phyloP scores from a whole-genome alignment of 202 grass and related monocot genomes.

The Alloteropsis angusta region DNA sequence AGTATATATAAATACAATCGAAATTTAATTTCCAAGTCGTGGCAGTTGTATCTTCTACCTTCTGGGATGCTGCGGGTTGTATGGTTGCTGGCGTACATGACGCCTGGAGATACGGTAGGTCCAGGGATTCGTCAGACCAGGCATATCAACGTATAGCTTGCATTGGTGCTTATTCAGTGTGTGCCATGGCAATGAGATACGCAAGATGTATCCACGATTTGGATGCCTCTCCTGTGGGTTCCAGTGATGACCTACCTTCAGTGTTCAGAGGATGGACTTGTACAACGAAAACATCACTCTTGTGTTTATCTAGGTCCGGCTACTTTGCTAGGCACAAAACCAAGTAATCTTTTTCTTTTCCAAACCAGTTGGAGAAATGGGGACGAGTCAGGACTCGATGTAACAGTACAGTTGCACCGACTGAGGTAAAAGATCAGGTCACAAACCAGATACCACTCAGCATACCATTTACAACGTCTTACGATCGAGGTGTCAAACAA shows the following conservation, averaged over 20 bases:
- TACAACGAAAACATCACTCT: too few species aligned
- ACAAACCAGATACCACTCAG: not conserved
- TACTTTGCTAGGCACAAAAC: too few species aligned
- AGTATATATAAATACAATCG: not conserved
- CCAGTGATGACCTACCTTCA: too few species aligned
- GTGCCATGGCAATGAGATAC: too few species aligned
- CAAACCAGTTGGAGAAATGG: too few species aligned
- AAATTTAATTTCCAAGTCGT: not conserved
- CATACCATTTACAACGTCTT: not conserved
- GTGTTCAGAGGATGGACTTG: too few species aligned
- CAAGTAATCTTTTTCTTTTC: too few species aligned
- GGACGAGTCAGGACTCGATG: not conserved
- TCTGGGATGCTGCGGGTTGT: conserved; percentile 8
- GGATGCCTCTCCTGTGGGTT: too few species aligned
- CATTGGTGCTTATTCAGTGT: too few species aligned
- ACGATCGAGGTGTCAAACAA: not conserved
- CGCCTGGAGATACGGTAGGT: conserved; percentile 21
- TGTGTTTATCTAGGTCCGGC: too few species aligned
- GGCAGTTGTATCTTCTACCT: not conserved
- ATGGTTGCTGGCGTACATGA: conserved; percentile 17
- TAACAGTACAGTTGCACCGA: not conserved
- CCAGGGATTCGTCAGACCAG: not conserved
- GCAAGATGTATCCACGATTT: too few species aligned
- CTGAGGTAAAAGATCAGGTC: not conserved
- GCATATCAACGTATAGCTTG: too few species aligned